Base-by-base conservation (phyloP, 2,329 filamentous ascomycete genomes). In the Penicillium sp. region DNA sequence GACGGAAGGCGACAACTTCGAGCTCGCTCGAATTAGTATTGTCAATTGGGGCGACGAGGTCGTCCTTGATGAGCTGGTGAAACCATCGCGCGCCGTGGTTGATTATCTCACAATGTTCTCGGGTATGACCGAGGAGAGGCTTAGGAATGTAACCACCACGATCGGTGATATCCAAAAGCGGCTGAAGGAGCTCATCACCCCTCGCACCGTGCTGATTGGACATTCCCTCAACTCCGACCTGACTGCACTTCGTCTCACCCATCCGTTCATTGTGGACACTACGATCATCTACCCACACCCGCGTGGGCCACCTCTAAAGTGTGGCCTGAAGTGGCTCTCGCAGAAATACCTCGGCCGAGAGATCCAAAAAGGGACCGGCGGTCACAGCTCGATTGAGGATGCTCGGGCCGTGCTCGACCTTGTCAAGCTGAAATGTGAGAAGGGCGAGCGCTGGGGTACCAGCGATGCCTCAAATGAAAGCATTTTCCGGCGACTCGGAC, bases 391-490 rank as follows among this genome's bases (percentile, higher is more conserved):
- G 50, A 80, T 95, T 55, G 93, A 98, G 70, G 93, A 98, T 68
- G 90, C 93, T 12, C 84, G 81, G 57, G 90, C 93, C 2, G 95
- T 90, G 56, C 83, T 98, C 12, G 91, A 97, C 62, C 84, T 98
- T 1, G 83, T 97, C 42, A 95, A 93, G 70, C 86, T 92, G 65
- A 98, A 98, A 69, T 96, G 92, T 68, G 91, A 97, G 68, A 93
- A 88, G 71, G 93, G 93, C 35, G 88, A 87, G 56, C 72, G 77
- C 23, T 98, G 91, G 88, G 93, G 89, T 31, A 86, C 86, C 0
- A 82, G 82, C 43, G 89, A 95, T 38, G 79, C 83, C 1, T 84
- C 84, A 40, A 85, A 84, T 35, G 93, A 98, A 72, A 92, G 89
- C 59, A 83, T 98, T 43, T 98, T 97, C 76, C 87, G 86, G 59